Conservation (phyloP, 2,329 filamentous ascomycete genomes). For the Lachnellula cervina region DNA sequence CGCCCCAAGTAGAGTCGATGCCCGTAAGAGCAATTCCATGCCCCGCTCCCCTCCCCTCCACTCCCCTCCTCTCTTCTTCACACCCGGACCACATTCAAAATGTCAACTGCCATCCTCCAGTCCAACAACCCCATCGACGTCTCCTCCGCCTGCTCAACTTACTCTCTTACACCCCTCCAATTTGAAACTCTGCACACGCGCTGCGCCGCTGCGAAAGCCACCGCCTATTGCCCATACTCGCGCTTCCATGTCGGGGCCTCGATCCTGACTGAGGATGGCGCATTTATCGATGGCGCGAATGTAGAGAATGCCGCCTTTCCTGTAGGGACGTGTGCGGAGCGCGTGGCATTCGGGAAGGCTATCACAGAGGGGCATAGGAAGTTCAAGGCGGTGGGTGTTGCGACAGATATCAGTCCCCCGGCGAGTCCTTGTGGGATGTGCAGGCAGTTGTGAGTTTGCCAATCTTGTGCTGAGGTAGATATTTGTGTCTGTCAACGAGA, state of each 20-base stretch:
- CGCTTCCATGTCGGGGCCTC: constrained; percentile 86
- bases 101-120: constrained; percentile 21
- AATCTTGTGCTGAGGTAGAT: neutral
- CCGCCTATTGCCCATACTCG: constrained; percentile 67
- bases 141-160: constrained; percentile 33
- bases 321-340: constrained; percentile 91
- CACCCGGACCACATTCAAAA: constrained; percentile 9
- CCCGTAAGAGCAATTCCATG: neutral
- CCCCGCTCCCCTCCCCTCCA: neutral
- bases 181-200: constrained; percentile 61
- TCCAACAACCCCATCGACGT: constrained; percentile 28
- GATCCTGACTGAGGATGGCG: constrained; percentile 57
- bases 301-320: constrained; percentile 90
- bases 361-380: constrained; percentile 45
- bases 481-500: neutral
- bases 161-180: constrained; percentile 56
- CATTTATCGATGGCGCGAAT: constrained; percentile 64
- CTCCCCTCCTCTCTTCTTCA: neutral
- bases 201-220: constrained; percentile 68
- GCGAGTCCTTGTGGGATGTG: constrained; percentile 92
- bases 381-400: constrained; percentile 79
- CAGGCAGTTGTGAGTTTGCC: constrained; percentile 69
- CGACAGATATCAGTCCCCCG: constrained; percentile 68
- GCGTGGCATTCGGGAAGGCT: constrained; percentile 80
- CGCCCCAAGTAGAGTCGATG: neutral